These are phyloP conservation scores for Penicillium waksmanii DNA, from an alignment of 495 filamentous ascomycete genomes.

Conservation along the genomic window DNA sequence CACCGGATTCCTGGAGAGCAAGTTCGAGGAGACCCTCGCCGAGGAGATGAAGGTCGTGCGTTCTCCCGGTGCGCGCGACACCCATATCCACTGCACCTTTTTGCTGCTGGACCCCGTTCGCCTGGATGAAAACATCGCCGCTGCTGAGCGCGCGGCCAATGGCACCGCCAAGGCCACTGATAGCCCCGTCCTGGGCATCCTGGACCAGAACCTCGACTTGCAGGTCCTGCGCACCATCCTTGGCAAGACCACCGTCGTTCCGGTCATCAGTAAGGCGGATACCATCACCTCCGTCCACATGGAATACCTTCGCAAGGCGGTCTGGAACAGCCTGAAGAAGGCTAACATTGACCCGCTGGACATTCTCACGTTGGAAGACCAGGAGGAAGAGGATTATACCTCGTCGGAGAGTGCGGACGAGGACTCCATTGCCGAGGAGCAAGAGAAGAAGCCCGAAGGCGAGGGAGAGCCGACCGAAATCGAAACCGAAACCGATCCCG, in stretches of 20 bases:
- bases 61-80: constrained; percentile 90
- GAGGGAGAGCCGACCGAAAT: constrained; percentile 3
- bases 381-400: constrained; percentile 68
- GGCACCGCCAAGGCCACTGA: constrained; percentile 55
- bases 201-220: constrained; percentile 89
- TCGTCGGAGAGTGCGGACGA: constrained; percentile 62
- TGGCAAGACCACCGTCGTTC: constrained; percentile 95
- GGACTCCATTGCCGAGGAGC: constrained; percentile 22
- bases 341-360: constrained; percentile 89
- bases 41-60: constrained; percentile 98
- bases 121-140: constrained; percentile 80
- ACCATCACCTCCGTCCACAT: constrained; percentile 94
- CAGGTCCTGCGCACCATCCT: constrained; percentile 86
- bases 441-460: constrained; percentile 14
- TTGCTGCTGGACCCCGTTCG: constrained; percentile 87
- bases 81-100: constrained; percentile 96
- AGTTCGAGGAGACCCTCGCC: constrained; percentile 96
- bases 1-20: constrained; percentile 90
- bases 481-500: not conserved
- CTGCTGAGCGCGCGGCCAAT: constrained; percentile 61
- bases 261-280: constrained; percentile 96
- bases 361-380: constrained; percentile 77
- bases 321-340: constrained; percentile 83
- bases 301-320: constrained; percentile 86
- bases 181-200: constrained; percentile 56